Base-by-base conservation (phyloP, 2,329 filamentous ascomycete genomes). In the Trichoderma gracile region DNA sequence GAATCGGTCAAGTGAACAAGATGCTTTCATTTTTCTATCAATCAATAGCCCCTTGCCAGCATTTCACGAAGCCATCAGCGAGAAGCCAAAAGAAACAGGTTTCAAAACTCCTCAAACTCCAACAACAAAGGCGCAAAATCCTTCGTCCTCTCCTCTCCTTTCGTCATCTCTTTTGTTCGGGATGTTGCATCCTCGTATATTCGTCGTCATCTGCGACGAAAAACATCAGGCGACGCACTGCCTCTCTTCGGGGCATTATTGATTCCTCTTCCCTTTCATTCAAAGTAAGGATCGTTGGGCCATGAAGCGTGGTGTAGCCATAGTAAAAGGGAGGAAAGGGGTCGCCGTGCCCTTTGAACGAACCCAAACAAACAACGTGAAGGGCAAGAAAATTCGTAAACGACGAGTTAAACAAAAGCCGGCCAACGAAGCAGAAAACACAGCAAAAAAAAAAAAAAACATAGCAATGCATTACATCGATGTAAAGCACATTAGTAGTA, bases 21-120 rank as follows among this genome's bases (percentile, higher is more conserved):
- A 30, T 61, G 59, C 59, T 62, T 45, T 3, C 40, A 46, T 54
- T 54, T 59, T 54, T 62, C 59, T 54, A 62, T 62, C 59, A 54
- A 62, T 62, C 59, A 54, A 50, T n/a, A 38, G 59, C 12, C 49
- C 49, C 43, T 47, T 33, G 17, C 27, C 40, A 54, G 27, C 40
- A 38, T 4, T 33, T 23, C 23, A 15, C 7, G 25, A 27, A 27
- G 25, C 25, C 25, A n/a, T 27, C 27, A 33, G 30, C 30, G 30
- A 33, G 30, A 33, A 33, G 30, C 30, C 30, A 33, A 33, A 38
- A 5, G 12, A 19, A 55, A 38, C 38, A 38, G 14, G 45, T 54
- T 19, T 17, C 27, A 14, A 1, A 52, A 54, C 49, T 38, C 59
- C 49, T 10, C 23, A 62, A 62, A 62, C 59, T 62, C 59, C 59